Conservation (phyloP, 2,329 filamentous ascomycete species). For the Venturiaceae sp. region DNA sequence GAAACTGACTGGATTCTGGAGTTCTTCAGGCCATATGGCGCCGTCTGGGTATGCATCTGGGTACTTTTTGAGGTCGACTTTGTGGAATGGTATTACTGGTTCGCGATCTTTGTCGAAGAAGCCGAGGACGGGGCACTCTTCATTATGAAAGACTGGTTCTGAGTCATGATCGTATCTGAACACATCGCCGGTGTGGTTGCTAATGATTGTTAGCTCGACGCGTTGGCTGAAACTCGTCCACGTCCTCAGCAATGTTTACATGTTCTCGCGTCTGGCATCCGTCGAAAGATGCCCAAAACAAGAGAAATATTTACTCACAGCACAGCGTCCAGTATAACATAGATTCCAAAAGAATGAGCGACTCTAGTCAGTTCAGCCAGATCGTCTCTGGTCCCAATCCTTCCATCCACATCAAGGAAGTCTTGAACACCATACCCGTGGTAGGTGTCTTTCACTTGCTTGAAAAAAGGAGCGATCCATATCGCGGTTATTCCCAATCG, state of each 20-base stretch:
- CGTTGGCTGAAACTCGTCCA: too few relatives aligned
- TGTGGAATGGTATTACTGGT: not conserved
- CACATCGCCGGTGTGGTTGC: conserved; percentile 12
- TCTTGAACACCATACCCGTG: conserved; percentile 15
- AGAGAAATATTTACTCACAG: not conserved
- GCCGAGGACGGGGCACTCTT: not conserved
- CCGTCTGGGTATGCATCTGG: conserved; percentile 8
- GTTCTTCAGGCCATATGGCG: conserved; percentile 16
- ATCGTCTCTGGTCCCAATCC: conserved; percentile 16
- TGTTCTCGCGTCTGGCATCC: too few relatives aligned
- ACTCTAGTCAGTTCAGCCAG: conserved; percentile 13
- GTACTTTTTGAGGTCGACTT: not conserved
- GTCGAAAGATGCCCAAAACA: too few relatives aligned
- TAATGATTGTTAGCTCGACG: conserved; percentile 10
- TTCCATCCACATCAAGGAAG: conserved; percentile 16
- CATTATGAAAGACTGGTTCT: not conserved
- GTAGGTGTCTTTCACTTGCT: conserved; percentile 14
- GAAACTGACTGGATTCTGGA: conserved; percentile 11
- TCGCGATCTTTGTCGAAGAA: conserved; percentile 11
- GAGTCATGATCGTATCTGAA: conserved; percentile 5
- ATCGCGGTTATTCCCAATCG: conserved; percentile 15
- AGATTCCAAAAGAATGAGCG: conserved; percentile 15
- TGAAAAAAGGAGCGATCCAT: conserved; percentile 17
- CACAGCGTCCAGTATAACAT: conserved; percentile 14
- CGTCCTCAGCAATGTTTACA: too few relatives aligned